Percentiles rank a stretch among this genome's conserved stretches.
These are phyloP conservation scores for Elaeis oleifera DNA, from an alignment of 202 grass and related monocot species.

Conservation along the genomic window DNA sequence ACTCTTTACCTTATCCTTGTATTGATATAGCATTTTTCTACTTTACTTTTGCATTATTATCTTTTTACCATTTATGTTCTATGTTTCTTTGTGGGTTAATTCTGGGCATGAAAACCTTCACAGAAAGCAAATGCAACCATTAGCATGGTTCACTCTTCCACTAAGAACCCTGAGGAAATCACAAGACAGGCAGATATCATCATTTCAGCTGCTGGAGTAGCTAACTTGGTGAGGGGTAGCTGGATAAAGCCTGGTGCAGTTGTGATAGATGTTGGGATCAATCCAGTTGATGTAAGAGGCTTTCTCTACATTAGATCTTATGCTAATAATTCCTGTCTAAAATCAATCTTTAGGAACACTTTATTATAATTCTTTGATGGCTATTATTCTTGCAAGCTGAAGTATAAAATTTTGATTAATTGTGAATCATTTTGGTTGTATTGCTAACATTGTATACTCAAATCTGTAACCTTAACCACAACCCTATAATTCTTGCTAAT, in stretches of 20 bases:
- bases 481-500: too few species aligned
- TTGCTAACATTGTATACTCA: too few species aligned
- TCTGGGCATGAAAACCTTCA: background rate
- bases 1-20: too few species aligned
- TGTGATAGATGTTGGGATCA: constrained; percentile 97
- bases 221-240: constrained; percentile 76
- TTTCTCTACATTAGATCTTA: background rate
- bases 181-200: constrained; percentile 87
- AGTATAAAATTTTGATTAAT: too few species aligned
- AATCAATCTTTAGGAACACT: background rate
- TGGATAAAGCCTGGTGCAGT: constrained; percentile 92
- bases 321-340: background rate
- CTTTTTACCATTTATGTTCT: background rate
- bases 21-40: too few species aligned
- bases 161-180: constrained; percentile 77
- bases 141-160: constrained; percentile 89
- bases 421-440: too few species aligned
- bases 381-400: too few species aligned
- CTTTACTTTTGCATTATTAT: constrained; percentile 1
- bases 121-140: constrained; percentile 98
- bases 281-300: constrained; percentile 77
- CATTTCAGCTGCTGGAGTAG: constrained; percentile 81
- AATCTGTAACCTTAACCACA: too few species aligned
- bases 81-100: constrained; percentile 1
- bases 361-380: too few species aligned